Evolutionary conservation across 2,329 filamentous ascomycete genomes (phyloP).

Genomic region (Ascosphaera apis): DNA sequence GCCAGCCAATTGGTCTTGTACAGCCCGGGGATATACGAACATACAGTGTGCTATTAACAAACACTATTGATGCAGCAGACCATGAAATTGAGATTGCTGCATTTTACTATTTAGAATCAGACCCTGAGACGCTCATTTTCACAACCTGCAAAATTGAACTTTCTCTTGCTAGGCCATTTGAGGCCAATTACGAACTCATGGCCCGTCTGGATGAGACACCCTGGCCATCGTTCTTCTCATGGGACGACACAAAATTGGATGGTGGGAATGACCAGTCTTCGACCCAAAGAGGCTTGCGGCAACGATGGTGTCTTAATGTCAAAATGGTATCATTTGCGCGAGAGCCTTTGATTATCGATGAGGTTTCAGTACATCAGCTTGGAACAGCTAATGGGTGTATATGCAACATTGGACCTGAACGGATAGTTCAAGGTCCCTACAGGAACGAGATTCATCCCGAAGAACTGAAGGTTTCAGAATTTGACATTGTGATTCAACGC

Average conservation of each 20-base stretch:
- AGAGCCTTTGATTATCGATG: conserved; percentile 36
- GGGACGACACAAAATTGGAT: conserved; percentile 21
- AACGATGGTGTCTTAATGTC: conserved; percentile 60
- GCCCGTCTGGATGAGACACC: conserved; percentile 53
- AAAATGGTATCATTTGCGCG: conserved; percentile 52
- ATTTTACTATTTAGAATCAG: conserved; percentile 56
- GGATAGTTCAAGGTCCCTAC: conserved; percentile 10
- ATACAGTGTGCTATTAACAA: conserved; percentile 25
- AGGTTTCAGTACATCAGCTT: conserved; percentile 39
- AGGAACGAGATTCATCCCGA: conserved; percentile 33
- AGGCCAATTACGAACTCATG: conserved; percentile 71
- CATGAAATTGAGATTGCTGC: conserved; percentile 51
- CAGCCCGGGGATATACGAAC: conserved; percentile 11
- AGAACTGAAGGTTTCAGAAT: conserved; percentile 47
- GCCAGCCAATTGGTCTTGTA: conserved; percentile 14
- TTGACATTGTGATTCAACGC: conserved; percentile 55
- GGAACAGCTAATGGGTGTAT: conserved; percentile 38
- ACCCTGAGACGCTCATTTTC: conserved; percentile 57
- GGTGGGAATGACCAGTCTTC: conserved; percentile 13
- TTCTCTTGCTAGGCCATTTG: conserved; percentile 60
- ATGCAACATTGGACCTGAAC: conserved; percentile 25
- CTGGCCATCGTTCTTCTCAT: conserved; percentile 74
- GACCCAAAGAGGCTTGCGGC: conserved; percentile 47
- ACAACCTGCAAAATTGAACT: conserved; percentile 49
- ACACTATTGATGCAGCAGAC: conserved; percentile 28